Evolutionary conservation across 352 stramenopile genomes (phyloP).

Genomic region (Pythium brachiatum): DNA sequence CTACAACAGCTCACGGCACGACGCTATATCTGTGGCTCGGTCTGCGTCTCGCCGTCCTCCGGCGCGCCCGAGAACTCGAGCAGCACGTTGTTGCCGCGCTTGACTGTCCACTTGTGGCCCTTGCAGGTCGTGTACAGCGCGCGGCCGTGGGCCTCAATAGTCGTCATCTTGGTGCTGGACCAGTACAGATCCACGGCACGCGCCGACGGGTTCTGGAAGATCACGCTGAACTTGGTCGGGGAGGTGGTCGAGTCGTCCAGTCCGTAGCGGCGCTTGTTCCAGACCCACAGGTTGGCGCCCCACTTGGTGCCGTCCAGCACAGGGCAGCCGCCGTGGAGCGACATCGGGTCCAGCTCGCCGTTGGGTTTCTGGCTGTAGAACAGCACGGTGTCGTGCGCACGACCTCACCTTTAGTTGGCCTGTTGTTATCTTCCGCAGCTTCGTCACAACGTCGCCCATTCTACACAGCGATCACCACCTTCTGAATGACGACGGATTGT

Average conservation of each 20-base stretch:
- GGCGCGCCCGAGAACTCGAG: conserved; percentile 48
- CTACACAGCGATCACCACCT: no score
- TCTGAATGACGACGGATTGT: no score
- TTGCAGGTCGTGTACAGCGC: conserved; percentile 63
- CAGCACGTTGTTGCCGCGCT: conserved; percentile 47
- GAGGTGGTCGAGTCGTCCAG: conserved; percentile 35
- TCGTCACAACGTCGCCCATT: no score
- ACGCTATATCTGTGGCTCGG: not conserved
- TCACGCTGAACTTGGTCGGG: conserved; percentile 46
- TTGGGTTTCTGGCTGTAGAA: conserved; percentile 98
- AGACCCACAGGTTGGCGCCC: conserved; percentile 97
- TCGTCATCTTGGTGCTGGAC: conserved; percentile 67
- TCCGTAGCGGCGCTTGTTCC: conserved; percentile 89
- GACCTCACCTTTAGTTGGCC: no score
- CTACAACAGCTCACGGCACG: not conserved
- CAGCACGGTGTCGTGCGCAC: no score
- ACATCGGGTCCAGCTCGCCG: conserved; percentile 85
- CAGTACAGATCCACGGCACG: conserved; percentile 58
- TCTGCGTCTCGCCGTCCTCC: conserved; percentile 49
- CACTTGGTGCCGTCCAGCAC: conserved; percentile 94
- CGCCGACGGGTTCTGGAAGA: conserved; percentile 68
- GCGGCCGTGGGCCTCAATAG: conserved; percentile 41
- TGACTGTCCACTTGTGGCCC: conserved; percentile 68
- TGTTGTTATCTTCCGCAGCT: no score
- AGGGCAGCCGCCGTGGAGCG: conserved; percentile 93